Evolutionary conservation across 2,329 filamentous ascomycete species (phyloP).

Genomic region (Venturia effusa): DNA sequence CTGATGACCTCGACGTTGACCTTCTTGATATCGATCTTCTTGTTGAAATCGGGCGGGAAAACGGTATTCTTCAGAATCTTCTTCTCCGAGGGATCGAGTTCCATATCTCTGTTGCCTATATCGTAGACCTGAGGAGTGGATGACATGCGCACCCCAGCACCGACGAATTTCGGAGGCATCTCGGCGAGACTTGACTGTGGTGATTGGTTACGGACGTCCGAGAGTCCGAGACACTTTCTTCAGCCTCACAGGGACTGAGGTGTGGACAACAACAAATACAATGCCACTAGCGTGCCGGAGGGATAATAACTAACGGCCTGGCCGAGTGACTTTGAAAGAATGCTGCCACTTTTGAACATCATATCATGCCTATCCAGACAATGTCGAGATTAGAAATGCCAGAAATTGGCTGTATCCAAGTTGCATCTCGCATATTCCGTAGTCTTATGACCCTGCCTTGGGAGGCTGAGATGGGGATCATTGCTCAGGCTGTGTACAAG

Average conservation of each 20-base stretch:
- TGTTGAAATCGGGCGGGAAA: slow-evolving; percentile 84
- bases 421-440: no score
- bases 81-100: slow-evolving; percentile 53
- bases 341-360: no score
- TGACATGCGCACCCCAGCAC: background rate
- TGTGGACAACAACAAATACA: background rate
- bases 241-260: background rate
- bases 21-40: slow-evolving; percentile 95
- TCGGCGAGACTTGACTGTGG: background rate
- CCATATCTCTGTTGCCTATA: background rate
- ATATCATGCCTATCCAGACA: no score
- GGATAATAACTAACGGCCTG: no score
- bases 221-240: background rate
- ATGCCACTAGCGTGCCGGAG: background rate
- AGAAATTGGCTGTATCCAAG: no score
- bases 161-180: background rate
- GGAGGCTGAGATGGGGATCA: no score
- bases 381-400: no score
- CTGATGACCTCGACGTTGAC: slow-evolving; percentile 98
- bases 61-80: slow-evolving; percentile 87
- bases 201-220: background rate
- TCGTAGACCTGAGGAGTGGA: background rate
- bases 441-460: no score
- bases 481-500: no score
- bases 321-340: no score